Evolutionary conservation across 2,329 filamentous ascomycete genomes (phyloP), one percentile per base, ranked within the genome.

Genomic region (Plectosphaerella cucumerina): DNA sequence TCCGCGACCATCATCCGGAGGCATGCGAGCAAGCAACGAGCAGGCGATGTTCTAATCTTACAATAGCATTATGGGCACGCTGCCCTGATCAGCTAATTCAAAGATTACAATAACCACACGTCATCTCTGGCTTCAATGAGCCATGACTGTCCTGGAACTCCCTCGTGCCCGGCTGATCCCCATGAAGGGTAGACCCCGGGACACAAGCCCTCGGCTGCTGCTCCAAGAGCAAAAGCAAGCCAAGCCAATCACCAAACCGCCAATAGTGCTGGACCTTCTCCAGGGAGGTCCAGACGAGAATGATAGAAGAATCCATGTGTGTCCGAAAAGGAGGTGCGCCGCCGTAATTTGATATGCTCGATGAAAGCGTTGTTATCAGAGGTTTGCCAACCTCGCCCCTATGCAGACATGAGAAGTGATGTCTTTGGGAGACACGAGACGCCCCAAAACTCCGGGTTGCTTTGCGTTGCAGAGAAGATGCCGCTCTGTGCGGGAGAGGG

Each of bases 51-150:
- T 47, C 47, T 54, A 52, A 54, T 55, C 47, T 47, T 55, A 55
- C 53, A 55, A 49, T 54, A 54, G 51, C 50, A 55, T 55, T 55
- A 55, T 35, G 48, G 52, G 49, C 53, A 55, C 39, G 47, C 49
- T 31, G 26, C 26, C 26, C 9, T 31, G 26, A 31, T 31, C 26
- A 31, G 26, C 26, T 31, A 31, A 31, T 31, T 31, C 26, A 31
- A 31, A 31, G 26, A 31, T 31, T 31, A 31, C 26, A 31, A 31
- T 31, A 31, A 31, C 26, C 26, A 31, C 26, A 31, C 26, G 26
- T 31, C 26, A 31, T 31, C 3, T 9, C 26, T n/a, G 26, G 26
- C 26, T 31, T 31, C 26, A 31, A 31, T 11, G 26, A 8, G 26
- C 26, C 26, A 31, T 31, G 26, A 31, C 26, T 31, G 26, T 31